Percentiles rank a stretch among this genome's conserved stretches.
Conservation (phyloP, 2,329 filamentous ascomycete genomes). For the Fusarium floridanum region DNA sequence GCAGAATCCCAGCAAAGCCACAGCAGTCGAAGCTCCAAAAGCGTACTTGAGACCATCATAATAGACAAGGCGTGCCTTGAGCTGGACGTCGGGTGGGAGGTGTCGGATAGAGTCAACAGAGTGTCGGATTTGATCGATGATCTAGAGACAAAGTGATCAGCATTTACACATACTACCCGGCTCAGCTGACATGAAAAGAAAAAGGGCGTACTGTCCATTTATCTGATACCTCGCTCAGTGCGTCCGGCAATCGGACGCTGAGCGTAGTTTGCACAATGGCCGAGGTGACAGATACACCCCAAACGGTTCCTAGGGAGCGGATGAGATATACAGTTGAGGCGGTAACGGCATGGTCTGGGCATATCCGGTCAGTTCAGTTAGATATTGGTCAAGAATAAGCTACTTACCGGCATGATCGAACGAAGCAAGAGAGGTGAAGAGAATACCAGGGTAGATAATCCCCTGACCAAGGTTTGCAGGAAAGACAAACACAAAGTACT, state of each 20-base stretch:
- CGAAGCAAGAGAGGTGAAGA: constrained; percentile 73
- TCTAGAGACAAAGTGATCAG: constrained; percentile 53
- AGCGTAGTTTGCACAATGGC: constrained; percentile 74
- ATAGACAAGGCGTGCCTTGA: constrained; percentile 69
- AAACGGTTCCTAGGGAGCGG: constrained; percentile 72
- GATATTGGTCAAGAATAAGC: not conserved
- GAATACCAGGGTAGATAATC: constrained; percentile 68
- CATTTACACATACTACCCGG: constrained; percentile 16
- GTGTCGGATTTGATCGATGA: constrained; percentile 73
- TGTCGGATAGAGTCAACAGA: constrained; percentile 68
- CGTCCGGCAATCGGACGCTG: constrained; percentile 64
- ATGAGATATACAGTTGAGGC: constrained; percentile 74
- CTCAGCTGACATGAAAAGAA: constrained; percentile 28
- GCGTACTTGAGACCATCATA: constrained; percentile 69
- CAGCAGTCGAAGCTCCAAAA: constrained; percentile 66
- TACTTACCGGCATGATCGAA: constrained; percentile 70
- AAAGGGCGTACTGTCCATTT: constrained; percentile 66
- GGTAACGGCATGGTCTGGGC: constrained; percentile 70
- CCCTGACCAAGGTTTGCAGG: constrained; percentile 71
- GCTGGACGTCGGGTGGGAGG: constrained; percentile 68
- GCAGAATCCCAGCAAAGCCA: constrained; percentile 61
- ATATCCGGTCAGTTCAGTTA: not conserved
- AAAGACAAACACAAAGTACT: constrained; percentile 69
- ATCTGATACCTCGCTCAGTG: constrained; percentile 66
- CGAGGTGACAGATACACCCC: constrained; percentile 73